A percentile compares a stretch with the other conserved stretches of the same genome.
These are phyloP conservation scores for Nitzschia sp. DNA, from an alignment of 108 stramenopile species.

Conservation along the genomic window DNA sequence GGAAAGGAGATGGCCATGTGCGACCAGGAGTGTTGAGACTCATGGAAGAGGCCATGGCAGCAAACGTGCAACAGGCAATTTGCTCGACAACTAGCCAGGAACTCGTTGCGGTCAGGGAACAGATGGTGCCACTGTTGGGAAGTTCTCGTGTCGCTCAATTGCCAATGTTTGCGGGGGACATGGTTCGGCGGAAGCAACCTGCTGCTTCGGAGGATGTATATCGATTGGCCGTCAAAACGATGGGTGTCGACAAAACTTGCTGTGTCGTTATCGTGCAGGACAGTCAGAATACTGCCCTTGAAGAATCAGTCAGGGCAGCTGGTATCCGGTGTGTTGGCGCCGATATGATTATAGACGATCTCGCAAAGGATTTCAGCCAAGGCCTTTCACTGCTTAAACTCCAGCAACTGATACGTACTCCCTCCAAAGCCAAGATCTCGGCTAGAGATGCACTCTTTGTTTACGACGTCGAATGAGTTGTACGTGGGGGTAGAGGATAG, in stretches of 20 bases:
- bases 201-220: constrained; percentile 95
- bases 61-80: constrained; percentile 74
- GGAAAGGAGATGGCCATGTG: constrained; percentile 92
- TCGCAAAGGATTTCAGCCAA: constrained; percentile 83
- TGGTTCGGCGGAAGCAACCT: constrained; percentile 91
- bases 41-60: constrained; percentile 83
- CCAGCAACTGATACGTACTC: too few species aligned
- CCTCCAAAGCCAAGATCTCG: too few species aligned
- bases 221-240: constrained; percentile 82
- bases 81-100: constrained; percentile 94
- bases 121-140: constrained; percentile 89
- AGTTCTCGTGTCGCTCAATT: constrained; percentile 67
- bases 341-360: constrained; percentile 77
- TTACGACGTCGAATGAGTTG: too few species aligned
- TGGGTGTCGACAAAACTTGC: constrained; percentile 80
- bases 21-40: constrained; percentile 86
- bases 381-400: too few species aligned
- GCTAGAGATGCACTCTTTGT: too few species aligned
- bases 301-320: constrained; percentile 85
- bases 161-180: constrained; percentile 92
- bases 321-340: constrained; percentile 81
- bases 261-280: constrained; percentile 95
- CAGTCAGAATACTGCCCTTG: constrained; percentile 85
- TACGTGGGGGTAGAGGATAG: too few species aligned
- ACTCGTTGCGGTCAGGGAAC: constrained; percentile 84